Evolutionary conservation across 1,284 basidiomycete genomes (phyloP), one percentile per base, ranked within the genome.

Genomic region (Sparassis latifolia): DNA sequence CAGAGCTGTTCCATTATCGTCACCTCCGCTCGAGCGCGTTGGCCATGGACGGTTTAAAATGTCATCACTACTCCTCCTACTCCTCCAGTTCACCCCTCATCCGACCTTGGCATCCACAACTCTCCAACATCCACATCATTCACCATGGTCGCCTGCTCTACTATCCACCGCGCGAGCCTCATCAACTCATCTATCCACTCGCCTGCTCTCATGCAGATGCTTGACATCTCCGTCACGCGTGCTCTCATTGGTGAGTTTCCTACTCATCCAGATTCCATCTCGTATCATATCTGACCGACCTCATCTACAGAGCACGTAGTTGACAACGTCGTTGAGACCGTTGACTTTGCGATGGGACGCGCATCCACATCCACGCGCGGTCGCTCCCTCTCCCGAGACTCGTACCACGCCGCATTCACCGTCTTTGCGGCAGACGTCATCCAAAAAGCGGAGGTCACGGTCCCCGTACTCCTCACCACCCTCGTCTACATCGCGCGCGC

Each of bases 401-500:
- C 78, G 7, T 75, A 80, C 52, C 76, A 78, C 55, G 57, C 71
- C 46, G 69, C 77, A 55, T 87, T 87, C 66, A 67, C 73, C 48
- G 70, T 73, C 31, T 84, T 88, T 58, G 83, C 80, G 47, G 66
- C 72, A 47, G 80, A 81, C 54, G 81, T 88, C 61, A 73, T 88
- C 62, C 70, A 72, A 41, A 77, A 82, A 47, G 84, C 85, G 28
- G 84, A 87, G 64, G 76, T 88, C 56, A 76, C 77, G 54, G 75
- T 81, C 49, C 75, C 84, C 30, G 78, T 78, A 47, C 64, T 88
- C 58, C 72, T 88, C 44, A 78, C 78, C 28, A 66, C 84, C 9
- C 78, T 87, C 43, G 82, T 80, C 61, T 87, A 88, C 65, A 80
- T 88, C 61, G 72, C 82, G 67, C 69, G 86, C 51, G 84, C 85